These are phyloP conservation scores for Mortierella sp. DNA, from an alignment of 371 early-diverging fungal genomes.

Conservation along the genomic window DNA sequence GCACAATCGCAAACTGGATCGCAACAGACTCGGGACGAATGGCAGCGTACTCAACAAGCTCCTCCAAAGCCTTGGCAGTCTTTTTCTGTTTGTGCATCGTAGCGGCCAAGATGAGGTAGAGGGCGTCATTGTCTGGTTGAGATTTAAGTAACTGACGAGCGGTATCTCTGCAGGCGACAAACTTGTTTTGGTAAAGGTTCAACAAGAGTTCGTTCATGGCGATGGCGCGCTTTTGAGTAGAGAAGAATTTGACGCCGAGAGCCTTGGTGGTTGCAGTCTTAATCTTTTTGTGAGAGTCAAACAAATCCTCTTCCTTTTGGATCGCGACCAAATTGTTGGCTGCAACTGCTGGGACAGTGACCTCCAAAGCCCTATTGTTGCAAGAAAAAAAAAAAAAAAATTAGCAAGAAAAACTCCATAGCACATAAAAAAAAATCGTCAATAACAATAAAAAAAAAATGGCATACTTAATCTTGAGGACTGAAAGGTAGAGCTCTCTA, in stretches of 20 bases:
- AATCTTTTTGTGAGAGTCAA: conserved; percentile 72
- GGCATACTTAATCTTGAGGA: conserved; percentile 72
- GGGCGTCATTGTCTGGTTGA: conserved; percentile 73
- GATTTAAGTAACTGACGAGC: conserved; percentile 66
- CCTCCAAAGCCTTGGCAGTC: conserved; percentile 69
- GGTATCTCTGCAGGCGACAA: conserved; percentile 67
- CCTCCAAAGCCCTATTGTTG: conserved; percentile 60
- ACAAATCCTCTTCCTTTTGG: conserved; percentile 67
- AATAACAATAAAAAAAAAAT: background rate
- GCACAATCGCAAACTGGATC: conserved; percentile 75
- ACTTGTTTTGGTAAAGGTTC: conserved; percentile 74
- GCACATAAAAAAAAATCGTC: background rate
- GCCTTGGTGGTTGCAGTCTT: conserved; percentile 68
- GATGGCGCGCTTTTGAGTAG: conserved; percentile 74
- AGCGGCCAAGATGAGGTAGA: conserved; percentile 73
- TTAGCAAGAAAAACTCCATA: too few relatives aligned
- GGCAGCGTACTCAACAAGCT: conserved; percentile 64
- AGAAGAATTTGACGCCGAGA: conserved; percentile 71
- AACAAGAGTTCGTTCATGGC: conserved; percentile 78
- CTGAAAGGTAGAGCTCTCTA: conserved; percentile 70
- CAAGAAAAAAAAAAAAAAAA: background rate
- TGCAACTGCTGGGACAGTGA: conserved; percentile 71
- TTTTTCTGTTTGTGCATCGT: conserved; percentile 67
- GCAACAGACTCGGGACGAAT: conserved; percentile 65
- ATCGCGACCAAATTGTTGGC: conserved; percentile 77